A percentile compares a stretch with the other conserved stretches of the same genome.
These are phyloP conservation scores for Vitis rupestris DNA, from an alignment of 164 flowering plant species.

Conservation along the genomic window DNA sequence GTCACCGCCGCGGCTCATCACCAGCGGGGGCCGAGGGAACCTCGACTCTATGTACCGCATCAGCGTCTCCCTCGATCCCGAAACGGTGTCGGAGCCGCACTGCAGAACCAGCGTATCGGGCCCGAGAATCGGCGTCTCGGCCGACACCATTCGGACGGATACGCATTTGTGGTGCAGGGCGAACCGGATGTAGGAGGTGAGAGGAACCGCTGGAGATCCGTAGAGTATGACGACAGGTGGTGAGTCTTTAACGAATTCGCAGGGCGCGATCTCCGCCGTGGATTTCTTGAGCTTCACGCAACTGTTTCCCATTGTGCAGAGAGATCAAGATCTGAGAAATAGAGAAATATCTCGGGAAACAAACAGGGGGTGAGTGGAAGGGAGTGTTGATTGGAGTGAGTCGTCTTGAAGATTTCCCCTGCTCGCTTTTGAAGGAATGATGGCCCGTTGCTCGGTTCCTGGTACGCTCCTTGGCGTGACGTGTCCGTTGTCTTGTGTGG, in stretches of 20 bases:
- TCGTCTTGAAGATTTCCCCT: too few species aligned
- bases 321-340: too few species aligned
- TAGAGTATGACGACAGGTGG: conserved; percentile 17
- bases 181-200: conserved; percentile 41
- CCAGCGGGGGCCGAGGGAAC: conserved; percentile 57
- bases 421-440: too few species aligned
- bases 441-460: too few species aligned
- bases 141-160: conserved; percentile 29
- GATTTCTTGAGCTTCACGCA: conserved; percentile 21
- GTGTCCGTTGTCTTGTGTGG: too few species aligned
- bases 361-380: too few species aligned
- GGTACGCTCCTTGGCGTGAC: too few species aligned
- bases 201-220: conserved; percentile 30
- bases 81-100: conserved; percentile 39
- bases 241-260: conserved; percentile 11
- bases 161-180: conserved; percentile 52
- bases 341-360: too few species aligned
- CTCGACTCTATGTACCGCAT: conserved; percentile 40
- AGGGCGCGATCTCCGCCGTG: conserved; percentile 42
- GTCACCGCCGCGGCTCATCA: conserved; percentile 3
- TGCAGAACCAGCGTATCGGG: conserved; percentile 25
- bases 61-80: conserved; percentile 44
- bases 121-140: conserved; percentile 17
- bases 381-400: too few species aligned
- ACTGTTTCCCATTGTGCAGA: conserved; percentile 34